phyloP scores from a whole-genome alignment of 305 asterid species.

The Rubia peregrina region DNA sequence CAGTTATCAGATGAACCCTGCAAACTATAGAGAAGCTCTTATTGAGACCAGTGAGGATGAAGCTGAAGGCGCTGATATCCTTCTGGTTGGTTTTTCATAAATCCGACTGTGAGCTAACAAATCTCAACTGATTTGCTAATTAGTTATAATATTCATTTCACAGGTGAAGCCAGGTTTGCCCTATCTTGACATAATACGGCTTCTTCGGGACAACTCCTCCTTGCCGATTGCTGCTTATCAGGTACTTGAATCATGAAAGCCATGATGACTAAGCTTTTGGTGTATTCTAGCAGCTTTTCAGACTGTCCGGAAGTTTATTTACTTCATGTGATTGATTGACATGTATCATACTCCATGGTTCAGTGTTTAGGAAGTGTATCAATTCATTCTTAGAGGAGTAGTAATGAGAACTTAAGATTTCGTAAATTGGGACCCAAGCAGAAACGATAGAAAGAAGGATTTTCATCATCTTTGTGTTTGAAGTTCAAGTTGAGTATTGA shows the following conservation, averaged over 20 bases:
- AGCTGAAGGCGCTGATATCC: conserved; percentile 97
- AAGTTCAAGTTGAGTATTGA: not conserved
- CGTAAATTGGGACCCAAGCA: not conserved
- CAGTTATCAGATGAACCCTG: conserved; percentile 98
- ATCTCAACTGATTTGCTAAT: conserved; percentile 17
- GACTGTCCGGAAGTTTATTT: not conserved
- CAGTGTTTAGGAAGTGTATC: not conserved
- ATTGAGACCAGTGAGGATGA: conserved; percentile 80
- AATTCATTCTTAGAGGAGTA: not conserved
- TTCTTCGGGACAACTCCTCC: conserved; percentile 77
- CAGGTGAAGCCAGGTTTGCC: conserved; percentile 97
- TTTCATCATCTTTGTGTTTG: not conserved
- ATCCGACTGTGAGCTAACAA: conserved; percentile 5
- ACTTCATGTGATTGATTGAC: no score
- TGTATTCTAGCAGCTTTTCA: not conserved
- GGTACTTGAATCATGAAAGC: conserved; percentile 31
- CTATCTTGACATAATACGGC: conserved; percentile 85
- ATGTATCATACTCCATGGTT: not conserved
- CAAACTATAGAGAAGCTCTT: conserved; percentile 87
- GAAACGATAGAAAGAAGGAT: not conserved
- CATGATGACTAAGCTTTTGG: not conserved
- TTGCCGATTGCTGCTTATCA: conserved; percentile 97
- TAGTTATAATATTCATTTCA: not conserved
- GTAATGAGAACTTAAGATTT: not conserved
- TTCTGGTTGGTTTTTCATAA: conserved; percentile 48